Conservation (phyloP, 1,284 basidiomycete genomes). For the Ganoderma sp. region DNA sequence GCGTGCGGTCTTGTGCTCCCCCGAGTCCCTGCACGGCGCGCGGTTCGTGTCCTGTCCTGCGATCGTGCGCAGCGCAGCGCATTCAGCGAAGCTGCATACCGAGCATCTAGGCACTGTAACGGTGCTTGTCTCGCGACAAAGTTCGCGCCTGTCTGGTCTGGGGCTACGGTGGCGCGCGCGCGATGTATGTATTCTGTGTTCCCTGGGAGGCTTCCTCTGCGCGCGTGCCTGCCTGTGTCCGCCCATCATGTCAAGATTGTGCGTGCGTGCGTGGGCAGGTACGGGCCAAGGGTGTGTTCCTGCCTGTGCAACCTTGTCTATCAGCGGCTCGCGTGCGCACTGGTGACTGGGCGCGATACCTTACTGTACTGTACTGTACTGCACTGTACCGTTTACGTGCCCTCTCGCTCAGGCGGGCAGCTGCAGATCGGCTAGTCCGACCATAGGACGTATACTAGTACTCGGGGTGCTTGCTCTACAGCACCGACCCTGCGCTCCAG, state of each 20-base stretch:
- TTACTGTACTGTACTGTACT: no score
- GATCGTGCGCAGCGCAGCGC: background rate
- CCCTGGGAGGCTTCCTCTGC: slow-evolving; percentile 4
- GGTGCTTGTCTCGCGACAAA: background rate
- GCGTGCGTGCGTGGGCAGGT: no score
- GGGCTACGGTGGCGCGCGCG: background rate
- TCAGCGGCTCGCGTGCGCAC: slow-evolving; percentile 3
- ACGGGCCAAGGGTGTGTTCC: no score
- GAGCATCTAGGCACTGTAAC: background rate
- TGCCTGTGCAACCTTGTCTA: slow-evolving; percentile 4
- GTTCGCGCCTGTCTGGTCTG: background rate
- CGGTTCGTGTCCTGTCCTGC: background rate
- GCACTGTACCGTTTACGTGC: no score
- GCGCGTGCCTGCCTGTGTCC: background rate
- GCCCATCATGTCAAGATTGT: background rate
- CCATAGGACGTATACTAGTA: no score
- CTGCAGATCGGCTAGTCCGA: no score
- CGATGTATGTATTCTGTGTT: background rate
- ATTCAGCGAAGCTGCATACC: background rate
- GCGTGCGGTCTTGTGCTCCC: background rate
- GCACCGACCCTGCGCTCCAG: no score
- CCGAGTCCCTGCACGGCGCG: background rate
- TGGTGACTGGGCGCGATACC: no score
- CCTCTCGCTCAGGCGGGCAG: no score
- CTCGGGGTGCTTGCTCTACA: no score